Evolutionary conservation across 768 basidiomycete genomes (phyloP), one percentile per base, ranked within the genome.

Genomic region (Boletus eberwhitei): DNA sequence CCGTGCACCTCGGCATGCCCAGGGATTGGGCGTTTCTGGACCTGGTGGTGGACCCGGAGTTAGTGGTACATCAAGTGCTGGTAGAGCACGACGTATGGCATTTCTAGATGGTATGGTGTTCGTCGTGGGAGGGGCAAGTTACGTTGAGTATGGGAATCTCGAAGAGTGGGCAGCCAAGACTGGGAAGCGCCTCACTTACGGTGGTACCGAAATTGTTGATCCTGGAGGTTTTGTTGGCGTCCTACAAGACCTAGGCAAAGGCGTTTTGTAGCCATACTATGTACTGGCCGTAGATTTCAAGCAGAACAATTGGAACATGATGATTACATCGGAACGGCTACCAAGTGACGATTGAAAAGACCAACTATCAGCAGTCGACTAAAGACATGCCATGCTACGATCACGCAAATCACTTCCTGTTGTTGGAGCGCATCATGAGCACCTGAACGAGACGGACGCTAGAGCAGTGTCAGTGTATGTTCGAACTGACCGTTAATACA

Each of bases 131-230:
- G 97, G 97, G 2, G 97, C 94, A 5, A 90, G 94, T 16, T 96
- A 98, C 65, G 93, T 98, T 48, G 97, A 99, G 73, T 98, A 95
- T 62, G 93, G 94, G 5, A 98, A 98, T 69, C 72, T 99, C 55
- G 85, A 89, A 70, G 96, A 98, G 71, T 97, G 95, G 93, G 90
- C 91, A 4, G 74, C 71, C 49, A 85, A 84, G 73, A 83, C 85
- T 6, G 91, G 90, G 14, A 92, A 93, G 72, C 78, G 83, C 58
- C 84, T 98, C 42, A 89, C 91, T 35, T 99, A 99, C 69, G 97
- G 97, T 17, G 91, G 92, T 19, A 98, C 96, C 17, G 97, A 98
- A 68, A 94, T 99, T 38, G 65, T 97, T 45, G 89, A 93, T 63
- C 97, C 97, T 6, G 84, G 81, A 66, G 84, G 85, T 44, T 98